A percentile compares a stretch with the other conserved stretches of the same genome.
Conservation (phyloP, 805 yeast species). For the Candida vaughaniae region DNA sequence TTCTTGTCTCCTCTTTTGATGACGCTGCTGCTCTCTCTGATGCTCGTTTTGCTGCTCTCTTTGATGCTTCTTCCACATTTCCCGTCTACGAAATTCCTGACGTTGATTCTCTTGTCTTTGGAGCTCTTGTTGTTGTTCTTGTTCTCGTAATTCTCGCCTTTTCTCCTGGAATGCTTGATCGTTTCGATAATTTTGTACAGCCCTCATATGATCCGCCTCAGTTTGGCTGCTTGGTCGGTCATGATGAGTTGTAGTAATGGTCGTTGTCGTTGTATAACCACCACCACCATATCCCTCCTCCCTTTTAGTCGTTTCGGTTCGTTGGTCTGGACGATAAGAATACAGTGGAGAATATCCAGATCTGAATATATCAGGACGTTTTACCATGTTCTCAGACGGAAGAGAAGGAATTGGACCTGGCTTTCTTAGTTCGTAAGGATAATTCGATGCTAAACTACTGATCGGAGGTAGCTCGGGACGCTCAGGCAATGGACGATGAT, state of each 20-base stretch:
- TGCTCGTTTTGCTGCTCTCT: too few relatives aligned
- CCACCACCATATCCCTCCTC: constrained; percentile 7
- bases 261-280: constrained; percentile 12
- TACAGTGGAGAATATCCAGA: not conserved
- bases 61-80: too few relatives aligned
- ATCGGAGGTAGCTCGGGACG: constrained; percentile 13
- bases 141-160: not conserved
- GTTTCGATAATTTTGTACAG: not conserved
- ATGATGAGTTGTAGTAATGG: constrained; percentile 14
- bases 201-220: not conserved
- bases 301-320: constrained; percentile 1
- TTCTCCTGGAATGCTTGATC: too few relatives aligned
- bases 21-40: too few relatives aligned
- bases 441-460: constrained; percentile 3
- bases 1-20: too few relatives aligned
- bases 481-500: too few relatives aligned
- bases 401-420: too few relatives aligned
- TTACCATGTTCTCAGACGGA: too few relatives aligned
- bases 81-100: too few relatives aligned
- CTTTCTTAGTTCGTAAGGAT: not conserved
- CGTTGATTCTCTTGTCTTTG: too few relatives aligned
- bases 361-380: constrained; percentile 8
- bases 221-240: not conserved
- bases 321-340: not conserved
- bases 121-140: too few relatives aligned